phyloP scores from a whole-genome alignment of 768 basidiomycete genomes.

The Lactarius indigo region DNA sequence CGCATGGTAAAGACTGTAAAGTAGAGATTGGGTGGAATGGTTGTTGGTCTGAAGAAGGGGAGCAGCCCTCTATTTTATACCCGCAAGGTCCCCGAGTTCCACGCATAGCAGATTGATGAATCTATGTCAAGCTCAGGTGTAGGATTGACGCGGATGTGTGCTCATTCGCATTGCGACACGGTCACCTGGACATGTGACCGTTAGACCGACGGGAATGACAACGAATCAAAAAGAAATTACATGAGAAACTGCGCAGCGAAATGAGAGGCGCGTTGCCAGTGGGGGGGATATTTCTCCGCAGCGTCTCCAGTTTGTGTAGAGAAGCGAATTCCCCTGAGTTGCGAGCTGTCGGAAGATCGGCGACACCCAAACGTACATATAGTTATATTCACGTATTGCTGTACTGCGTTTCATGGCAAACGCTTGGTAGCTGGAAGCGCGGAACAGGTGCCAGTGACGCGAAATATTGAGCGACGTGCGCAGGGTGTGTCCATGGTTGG shows the following conservation, averaged over 20 bases:
- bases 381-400: neutral
- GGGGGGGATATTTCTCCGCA: neutral
- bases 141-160: too few relatives aligned
- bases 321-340: neutral
- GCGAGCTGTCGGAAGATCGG: neutral
- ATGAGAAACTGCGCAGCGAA: neutral
- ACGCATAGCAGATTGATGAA: too few relatives aligned
- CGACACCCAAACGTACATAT: neutral
- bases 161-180: too few relatives aligned
- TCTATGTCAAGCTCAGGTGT: too few relatives aligned
- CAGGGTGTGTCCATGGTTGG: neutral
- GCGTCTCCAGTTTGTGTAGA: neutral
- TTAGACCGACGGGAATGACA: too few relatives aligned
- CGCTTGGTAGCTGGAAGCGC: neutral
- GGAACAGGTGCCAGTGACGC: neutral
- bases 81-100: too few relatives aligned
- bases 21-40: neutral
- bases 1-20: constrained; percentile 8
- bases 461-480: neutral
- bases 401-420: neutral
- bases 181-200: too few relatives aligned
- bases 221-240: too few relatives aligned
- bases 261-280: neutral
- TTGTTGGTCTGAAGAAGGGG: neutral
- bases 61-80: neutral